Evolutionary conservation across 805 yeast species (phyloP).

Genomic region (Ogataea salicorniae): DNA sequence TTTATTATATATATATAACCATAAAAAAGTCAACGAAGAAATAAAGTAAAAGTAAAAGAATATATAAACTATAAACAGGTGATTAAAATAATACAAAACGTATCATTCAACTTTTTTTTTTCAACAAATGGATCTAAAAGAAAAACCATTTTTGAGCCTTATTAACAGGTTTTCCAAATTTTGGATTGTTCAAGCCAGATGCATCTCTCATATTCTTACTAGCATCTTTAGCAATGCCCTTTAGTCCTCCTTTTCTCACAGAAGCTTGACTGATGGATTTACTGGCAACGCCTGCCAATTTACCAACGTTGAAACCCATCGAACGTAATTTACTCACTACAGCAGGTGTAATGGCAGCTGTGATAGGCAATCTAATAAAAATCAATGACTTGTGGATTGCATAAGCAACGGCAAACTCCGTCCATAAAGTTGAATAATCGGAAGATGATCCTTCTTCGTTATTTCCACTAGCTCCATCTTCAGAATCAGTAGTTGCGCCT

Average conservation of each 20-base stretch:
- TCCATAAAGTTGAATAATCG: slow-evolving; percentile 43
- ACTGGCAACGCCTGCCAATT: slow-evolving; percentile 34
- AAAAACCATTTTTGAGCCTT: slow-evolving; percentile 58
- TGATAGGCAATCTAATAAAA: slow-evolving; percentile 77
- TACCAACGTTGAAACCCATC: slow-evolving; percentile 79
- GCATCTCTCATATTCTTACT: slow-evolving; percentile 18
- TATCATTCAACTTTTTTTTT: no score
- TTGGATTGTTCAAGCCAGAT: slow-evolving; percentile 39
- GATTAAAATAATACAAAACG: no score
- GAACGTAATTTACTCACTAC: slow-evolving; percentile 59
- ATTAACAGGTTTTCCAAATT: slow-evolving; percentile 50
- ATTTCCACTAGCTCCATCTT: slow-evolving; percentile 13
- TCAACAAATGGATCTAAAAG: slow-evolving; percentile 23
- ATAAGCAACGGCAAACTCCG: slow-evolving; percentile 87
- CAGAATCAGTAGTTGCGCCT: slow-evolving; percentile 20
- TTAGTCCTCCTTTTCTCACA: slow-evolving; percentile 20
- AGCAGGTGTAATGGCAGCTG: slow-evolving; percentile 88
- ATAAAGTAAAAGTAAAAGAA: no score
- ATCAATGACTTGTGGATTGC: slow-evolving; percentile 87
- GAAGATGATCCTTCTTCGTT: slow-evolving; percentile 10
- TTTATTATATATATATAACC: no score
- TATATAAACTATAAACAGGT: no score
- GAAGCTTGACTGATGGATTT: slow-evolving; percentile 22
- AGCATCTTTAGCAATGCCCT: slow-evolving; percentile 17
- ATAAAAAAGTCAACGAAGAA: no score